Percentiles rank a stretch among this genome's conserved stretches.
phyloP scores from a whole-genome alignment of 2,329 filamentous ascomycete species.

The Aspergillus intermedius region DNA sequence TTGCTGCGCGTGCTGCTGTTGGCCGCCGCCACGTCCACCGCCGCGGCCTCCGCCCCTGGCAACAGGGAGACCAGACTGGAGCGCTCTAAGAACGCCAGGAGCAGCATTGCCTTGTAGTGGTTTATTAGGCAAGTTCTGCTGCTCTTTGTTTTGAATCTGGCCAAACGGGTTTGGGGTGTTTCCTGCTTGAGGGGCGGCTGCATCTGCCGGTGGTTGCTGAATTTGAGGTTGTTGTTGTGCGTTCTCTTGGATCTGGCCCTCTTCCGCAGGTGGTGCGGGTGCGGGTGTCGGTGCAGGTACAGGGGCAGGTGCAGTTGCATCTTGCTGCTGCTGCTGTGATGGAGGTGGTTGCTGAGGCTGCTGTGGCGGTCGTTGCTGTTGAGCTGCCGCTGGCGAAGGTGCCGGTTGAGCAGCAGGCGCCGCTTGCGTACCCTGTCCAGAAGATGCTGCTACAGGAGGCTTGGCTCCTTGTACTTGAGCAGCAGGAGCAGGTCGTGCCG shows the following conservation, averaged over 20 bases:
- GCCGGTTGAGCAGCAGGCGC: slow-evolving; percentile 11
- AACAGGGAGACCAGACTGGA: slow-evolving; percentile 41
- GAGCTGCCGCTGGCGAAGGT: slow-evolving; percentile 7
- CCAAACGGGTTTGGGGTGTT: slow-evolving; percentile 20
- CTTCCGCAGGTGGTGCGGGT: slow-evolving; percentile 1
- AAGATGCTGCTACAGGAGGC: slow-evolving; percentile 17
- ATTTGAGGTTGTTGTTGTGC: slow-evolving; percentile 6
- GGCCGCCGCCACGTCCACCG: slow-evolving; percentile 35
- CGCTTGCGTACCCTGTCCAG: slow-evolving; percentile 15
- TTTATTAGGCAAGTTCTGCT: slow-evolving; percentile 22
- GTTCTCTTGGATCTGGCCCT: slow-evolving; percentile 9
- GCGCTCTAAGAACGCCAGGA: slow-evolving; percentile 35
- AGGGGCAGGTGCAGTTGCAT: neutral
- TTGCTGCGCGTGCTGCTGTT: slow-evolving; percentile 23
- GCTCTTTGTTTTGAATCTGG: slow-evolving; percentile 19
- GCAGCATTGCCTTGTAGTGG: slow-evolving; percentile 29
- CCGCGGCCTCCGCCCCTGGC: slow-evolving; percentile 35
- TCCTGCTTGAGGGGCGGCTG: slow-evolving; percentile 5
- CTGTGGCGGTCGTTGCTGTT: slow-evolving; percentile 1
- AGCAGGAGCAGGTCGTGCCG: slow-evolving; percentile 48
- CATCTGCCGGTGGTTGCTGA: slow-evolving; percentile 10
- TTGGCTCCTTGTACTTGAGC: slow-evolving; percentile 27
- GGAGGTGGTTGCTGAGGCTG: slow-evolving; percentile 3
- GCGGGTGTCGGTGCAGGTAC: neutral
- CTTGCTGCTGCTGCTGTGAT: slow-evolving; percentile 6